Conservation (phyloP, 176 grass and related monocot genomes). For the Olyra latifolia region DNA sequence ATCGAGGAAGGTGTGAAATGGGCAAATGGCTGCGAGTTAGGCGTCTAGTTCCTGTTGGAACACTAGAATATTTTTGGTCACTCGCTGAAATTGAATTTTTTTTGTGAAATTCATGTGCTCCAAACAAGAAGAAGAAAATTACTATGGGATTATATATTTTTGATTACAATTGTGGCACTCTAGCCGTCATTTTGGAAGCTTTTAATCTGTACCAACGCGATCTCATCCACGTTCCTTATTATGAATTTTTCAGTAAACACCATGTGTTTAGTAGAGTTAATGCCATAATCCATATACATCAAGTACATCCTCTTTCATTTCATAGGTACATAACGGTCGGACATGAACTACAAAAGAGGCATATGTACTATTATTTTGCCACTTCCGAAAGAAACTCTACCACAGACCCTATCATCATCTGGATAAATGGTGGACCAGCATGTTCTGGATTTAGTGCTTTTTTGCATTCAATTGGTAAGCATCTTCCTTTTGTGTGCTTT, state of each 20-base stretch:
- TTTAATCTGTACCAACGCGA: neutral
- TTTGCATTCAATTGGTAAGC: constrained; percentile 44
- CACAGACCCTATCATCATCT: constrained; percentile 54
- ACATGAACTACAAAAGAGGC: constrained; percentile 30
- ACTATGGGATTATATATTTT: too few species aligned
- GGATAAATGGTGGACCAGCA: constrained; percentile 69
- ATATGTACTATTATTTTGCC: constrained; percentile 64
- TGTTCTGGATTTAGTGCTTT: constrained; percentile 57
- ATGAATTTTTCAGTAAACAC: neutral
- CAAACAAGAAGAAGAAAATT: too few species aligned
- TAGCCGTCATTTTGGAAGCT: neutral
- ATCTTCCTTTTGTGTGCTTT: neutral
- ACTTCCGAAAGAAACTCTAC: constrained; percentile 59
- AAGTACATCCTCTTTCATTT: neutral
- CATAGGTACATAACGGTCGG: constrained; percentile 58
- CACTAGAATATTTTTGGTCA: too few species aligned
- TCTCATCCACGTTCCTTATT: neutral
- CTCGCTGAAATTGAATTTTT: too few species aligned
- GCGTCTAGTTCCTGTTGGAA: too few species aligned
- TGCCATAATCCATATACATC: neutral
- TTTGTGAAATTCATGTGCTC: too few species aligned
- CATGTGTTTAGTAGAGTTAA: neutral
- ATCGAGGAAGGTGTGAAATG: too few species aligned
- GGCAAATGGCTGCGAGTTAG: too few species aligned
- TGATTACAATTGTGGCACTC: too few species aligned